phyloP scores from a whole-genome alignment of 805 yeast species.

The Scheffersomyces stipitis region DNA sequence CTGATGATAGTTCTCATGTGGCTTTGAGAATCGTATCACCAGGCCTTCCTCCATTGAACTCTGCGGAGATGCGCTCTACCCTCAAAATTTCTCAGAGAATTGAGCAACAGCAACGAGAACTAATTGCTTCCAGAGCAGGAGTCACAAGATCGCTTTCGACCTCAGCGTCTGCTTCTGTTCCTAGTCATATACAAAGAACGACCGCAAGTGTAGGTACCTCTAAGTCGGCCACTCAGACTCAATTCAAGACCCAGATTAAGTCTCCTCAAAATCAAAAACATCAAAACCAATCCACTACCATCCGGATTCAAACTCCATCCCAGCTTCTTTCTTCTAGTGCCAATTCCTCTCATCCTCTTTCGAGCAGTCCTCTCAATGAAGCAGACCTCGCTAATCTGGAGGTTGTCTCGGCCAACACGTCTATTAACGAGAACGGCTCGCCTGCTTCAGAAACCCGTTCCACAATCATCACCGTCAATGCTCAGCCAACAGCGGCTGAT shows the following conservation, averaged over 20 bases:
- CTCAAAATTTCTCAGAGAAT: slow-evolving; percentile 31
- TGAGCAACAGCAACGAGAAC: slow-evolving; percentile 29
- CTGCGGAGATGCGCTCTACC: slow-evolving; percentile 30
- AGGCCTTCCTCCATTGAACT: slow-evolving; percentile 28
- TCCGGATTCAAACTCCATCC: too few species aligned
- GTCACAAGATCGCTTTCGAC: background rate
- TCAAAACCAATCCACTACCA: background rate
- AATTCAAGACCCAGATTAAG: too few species aligned
- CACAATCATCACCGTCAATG: background rate
- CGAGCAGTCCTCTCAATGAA: too few species aligned
- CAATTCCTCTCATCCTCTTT: background rate
- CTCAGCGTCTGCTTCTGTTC: background rate
- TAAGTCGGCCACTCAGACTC: background rate
- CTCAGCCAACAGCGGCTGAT: slow-evolving; percentile 1
- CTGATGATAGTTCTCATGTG: slow-evolving; percentile 18
- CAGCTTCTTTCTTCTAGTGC: too few species aligned
- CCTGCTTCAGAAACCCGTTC: background rate
- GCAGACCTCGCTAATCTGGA: background rate
- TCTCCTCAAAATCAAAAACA: too few species aligned
- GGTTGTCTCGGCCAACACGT: background rate
- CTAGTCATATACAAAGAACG: background rate
- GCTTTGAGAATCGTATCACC: slow-evolving; percentile 36
- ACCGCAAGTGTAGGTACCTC: background rate
- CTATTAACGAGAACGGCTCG: background rate
- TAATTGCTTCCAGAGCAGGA: slow-evolving; percentile 28